Evolutionary conservation across 768 basidiomycete species (phyloP).

Genomic region (Lactarius hatsudake): DNA sequence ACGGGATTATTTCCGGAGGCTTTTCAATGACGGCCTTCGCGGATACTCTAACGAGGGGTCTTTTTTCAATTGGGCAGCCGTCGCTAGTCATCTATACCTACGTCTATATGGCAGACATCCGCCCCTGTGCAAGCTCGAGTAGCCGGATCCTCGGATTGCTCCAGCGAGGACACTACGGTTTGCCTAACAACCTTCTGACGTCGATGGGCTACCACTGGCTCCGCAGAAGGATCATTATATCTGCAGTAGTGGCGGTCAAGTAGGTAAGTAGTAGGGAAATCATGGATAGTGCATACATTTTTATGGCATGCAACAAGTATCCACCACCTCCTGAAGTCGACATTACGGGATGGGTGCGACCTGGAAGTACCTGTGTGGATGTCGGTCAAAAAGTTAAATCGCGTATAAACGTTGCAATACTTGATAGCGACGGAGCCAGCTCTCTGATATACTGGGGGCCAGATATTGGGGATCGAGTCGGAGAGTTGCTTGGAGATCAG

Average conservation of each 20-base stretch:
- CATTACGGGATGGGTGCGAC: conserved; percentile 95
- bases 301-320: conserved; percentile 79
- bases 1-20: conserved; percentile 59
- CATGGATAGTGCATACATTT: conserved; percentile 57
- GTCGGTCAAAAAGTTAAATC: background rate
- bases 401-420: conserved; percentile 33
- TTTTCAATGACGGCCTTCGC: conserved; percentile 17
- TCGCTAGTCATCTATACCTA: conserved; percentile 4
- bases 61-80: background rate
- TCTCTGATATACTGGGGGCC: conserved; percentile 77
- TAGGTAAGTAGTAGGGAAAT: background rate
- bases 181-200: conserved; percentile 35
- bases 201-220: conserved; percentile 49
- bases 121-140: background rate
- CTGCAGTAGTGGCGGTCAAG: background rate
- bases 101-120: background rate
- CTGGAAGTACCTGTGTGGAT: conserved; percentile 68
- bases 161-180: background rate
- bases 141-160: background rate
- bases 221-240: conserved; percentile 64
- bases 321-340: conserved; percentile 85
- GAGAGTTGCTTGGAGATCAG: conserved; percentile 71
- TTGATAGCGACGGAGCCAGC: conserved; percentile 88
- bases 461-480: conserved; percentile 66
- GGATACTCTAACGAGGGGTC: background rate